Conservation (phyloP, 1,139 yeast genomes). For the Geotrichum reessii region DNA sequence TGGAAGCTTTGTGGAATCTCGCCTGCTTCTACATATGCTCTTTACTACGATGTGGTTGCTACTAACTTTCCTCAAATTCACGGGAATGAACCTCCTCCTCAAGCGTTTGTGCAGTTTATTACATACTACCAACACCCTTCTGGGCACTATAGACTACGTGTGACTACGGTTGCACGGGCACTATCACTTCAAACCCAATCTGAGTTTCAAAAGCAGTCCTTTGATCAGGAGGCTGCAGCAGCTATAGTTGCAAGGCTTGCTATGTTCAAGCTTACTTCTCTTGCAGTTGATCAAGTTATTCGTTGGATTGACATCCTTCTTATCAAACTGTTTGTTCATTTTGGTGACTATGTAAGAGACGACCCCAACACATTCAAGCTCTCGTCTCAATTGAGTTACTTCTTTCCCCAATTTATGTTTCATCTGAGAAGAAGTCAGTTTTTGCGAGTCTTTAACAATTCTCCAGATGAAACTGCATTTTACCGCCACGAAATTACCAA, state of each 20-base stretch:
- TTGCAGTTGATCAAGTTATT: constrained; percentile 63
- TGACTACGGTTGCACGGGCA: constrained; percentile 76
- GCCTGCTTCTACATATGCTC: constrained; percentile 83
- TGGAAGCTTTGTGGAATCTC: constrained; percentile 82
- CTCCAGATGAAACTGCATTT: constrained; percentile 75
- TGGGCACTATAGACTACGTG: constrained; percentile 71
- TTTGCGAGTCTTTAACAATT: constrained; percentile 63
- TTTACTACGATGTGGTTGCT: constrained; percentile 71
- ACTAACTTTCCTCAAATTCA: constrained; percentile 43
- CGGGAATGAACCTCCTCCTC: constrained; percentile 71
- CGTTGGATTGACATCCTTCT: constrained; percentile 74
- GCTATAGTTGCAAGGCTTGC: constrained; percentile 93
- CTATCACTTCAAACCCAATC: constrained; percentile 48
- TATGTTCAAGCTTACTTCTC: constrained; percentile 59
- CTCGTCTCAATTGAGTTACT: constrained; percentile 61
- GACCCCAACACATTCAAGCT: constrained; percentile 63
- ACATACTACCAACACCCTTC: constrained; percentile 67
- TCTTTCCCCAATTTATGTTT: constrained; percentile 71
- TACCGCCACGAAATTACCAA: constrained; percentile 63
- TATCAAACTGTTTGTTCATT: constrained; percentile 67
- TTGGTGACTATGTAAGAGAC: constrained; percentile 70
- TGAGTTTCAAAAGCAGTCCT: constrained; percentile 39
- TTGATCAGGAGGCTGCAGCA: constrained; percentile 98
- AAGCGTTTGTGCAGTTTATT: constrained; percentile 65
- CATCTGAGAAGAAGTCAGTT: constrained; percentile 68